phyloP scores from a whole-genome alignment of 495 filamentous ascomycete species.

The Aspergillus coremiiformis region DNA sequence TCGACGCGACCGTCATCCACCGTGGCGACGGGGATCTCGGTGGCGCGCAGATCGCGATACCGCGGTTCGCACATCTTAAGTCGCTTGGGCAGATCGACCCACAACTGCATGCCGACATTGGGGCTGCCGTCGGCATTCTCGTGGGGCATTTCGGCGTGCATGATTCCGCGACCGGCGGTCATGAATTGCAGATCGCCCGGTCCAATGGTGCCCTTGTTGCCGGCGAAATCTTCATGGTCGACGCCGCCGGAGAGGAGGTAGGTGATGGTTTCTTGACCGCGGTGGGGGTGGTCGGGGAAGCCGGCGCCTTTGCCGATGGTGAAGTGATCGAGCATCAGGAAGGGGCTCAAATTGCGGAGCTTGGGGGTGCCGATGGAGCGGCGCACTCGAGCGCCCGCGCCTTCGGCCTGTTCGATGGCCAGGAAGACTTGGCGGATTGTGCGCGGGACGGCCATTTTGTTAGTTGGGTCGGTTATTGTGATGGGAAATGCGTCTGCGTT shows the following conservation, averaged over 20 bases:
- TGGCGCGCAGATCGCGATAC: conserved; percentile 73
- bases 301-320: conserved; percentile 70
- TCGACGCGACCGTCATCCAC: conserved; percentile 64
- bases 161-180: conserved; percentile 87
- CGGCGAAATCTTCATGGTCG: conserved; percentile 95
- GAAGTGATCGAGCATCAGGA: conserved; percentile 98
- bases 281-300: conserved; percentile 80
- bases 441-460: conserved; percentile 62
- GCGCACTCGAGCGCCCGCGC: conserved; percentile 80
- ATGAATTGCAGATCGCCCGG: conserved; percentile 92
- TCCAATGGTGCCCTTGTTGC: conserved; percentile 77
- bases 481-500: conserved; percentile 1
- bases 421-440: conserved; percentile 74
- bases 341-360: conserved; percentile 82
- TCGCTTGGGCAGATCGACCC: conserved; percentile 81
- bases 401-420: conserved; percentile 81
- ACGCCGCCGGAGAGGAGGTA: conserved; percentile 78
- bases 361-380: conserved; percentile 81
- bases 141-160: conserved; percentile 95
- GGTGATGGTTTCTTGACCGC: conserved; percentile 81
- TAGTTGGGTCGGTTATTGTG: conserved; percentile 9
- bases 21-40: conserved; percentile 66
- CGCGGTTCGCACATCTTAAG: conserved; percentile 86
- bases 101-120: conserved; percentile 86
- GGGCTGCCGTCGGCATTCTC: conserved; percentile 67